Evolutionary conservation across 768 basidiomycete species (phyloP), one percentile per base, ranked within the genome.

Genomic region (Mycena albidolilacea): DNA sequence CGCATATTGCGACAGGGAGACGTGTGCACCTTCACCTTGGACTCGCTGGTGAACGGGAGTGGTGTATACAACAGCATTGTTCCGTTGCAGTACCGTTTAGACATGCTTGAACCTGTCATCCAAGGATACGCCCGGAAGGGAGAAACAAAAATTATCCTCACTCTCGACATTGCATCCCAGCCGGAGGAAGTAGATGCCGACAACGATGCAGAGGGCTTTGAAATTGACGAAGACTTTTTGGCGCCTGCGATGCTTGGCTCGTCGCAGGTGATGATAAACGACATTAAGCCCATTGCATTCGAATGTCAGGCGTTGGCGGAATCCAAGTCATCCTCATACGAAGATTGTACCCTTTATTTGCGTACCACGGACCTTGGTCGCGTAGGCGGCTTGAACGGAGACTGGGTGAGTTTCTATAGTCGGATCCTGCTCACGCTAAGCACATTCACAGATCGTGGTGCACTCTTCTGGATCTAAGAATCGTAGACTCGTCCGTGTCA

Each of bases 191-290:
- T 62, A 30, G 77, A 74, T 43, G 69, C 58, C 19, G 60, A 72
- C 50, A 73, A 71, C 55, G 80, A 82, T 41, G 75, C 77, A 10
- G 90, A 91, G 41, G 78, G 74, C 19, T 79, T 94, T 59, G 94
- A 95, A 80, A 95, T 95, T 65, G 89, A 88, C 76, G 91, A 95
- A 77, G 87, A 82, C 19, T 95, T 95, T 80, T 85, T 95, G 30
- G 91, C 89, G 9, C 87, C 84, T 71, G 85, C 90, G 41, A 76
- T 89, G 17, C 72, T 88, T 17, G 75, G 81, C 54, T 76, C 67
- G 64, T 79, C 72, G 62, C 64, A 71, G 64, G 54, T 67, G 61
- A 62, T 50, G 57, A 73, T 65, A 44, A 58, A 41, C 50, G 74
- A 77, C 12, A 44, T 65, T 67, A 23, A 73, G 21, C 72, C 74